Base-by-base conservation (phyloP, 352 stramenopile genomes). In the Hyaloperonospora arabidopsidis region DNA sequence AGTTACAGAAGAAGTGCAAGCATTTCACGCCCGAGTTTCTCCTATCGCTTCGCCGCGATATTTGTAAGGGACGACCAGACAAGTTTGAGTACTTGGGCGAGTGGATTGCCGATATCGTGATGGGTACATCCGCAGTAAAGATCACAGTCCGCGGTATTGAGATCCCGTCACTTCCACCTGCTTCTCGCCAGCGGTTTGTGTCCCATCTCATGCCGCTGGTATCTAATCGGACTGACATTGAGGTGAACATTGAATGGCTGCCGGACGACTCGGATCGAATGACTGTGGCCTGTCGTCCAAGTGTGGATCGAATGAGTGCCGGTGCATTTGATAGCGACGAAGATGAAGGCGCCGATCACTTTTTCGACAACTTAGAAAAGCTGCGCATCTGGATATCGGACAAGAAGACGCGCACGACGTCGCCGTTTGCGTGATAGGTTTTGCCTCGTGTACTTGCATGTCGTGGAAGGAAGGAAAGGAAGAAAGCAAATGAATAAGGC, bases 301-400 rank as follows among this genome's bases (percentile, higher is more conserved):
- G 72, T 35, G 54, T 63, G 23, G 58, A 74, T 60, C 65, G 65
- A 52, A 73, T 73, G 65, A 73, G 65, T 32, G 52, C 41, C n/a
- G 57, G 56, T 13, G 49, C n/a, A 11, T 66, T 43, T 59, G 45
- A 1, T 18, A 67, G 52, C 28, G 50, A 44, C 14, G 60, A 66
- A 13, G 64, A 67, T 29, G 67, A 78, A 1, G 56, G 52, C 10
- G 2, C n/a, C 10, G 59, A 64, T 12, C 46, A 11, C 1, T 10
- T 28, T 18, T 45, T n/a, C 19, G 67, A 78, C 14, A 73, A 83
- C 23, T 64, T 86, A 45, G 82, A 92, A 64, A 89, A 85, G 68
- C 66, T 92, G 28, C 82, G 82, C 47, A 92, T 92, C 49, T 92
- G 82, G 82, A 89, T 92, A 49, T 92, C 82, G 18, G 82, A 92